These are phyloP conservation scores for Citrus hindsii DNA, from an alignment of 345 rosid genomes.

Conservation along the genomic window DNA sequence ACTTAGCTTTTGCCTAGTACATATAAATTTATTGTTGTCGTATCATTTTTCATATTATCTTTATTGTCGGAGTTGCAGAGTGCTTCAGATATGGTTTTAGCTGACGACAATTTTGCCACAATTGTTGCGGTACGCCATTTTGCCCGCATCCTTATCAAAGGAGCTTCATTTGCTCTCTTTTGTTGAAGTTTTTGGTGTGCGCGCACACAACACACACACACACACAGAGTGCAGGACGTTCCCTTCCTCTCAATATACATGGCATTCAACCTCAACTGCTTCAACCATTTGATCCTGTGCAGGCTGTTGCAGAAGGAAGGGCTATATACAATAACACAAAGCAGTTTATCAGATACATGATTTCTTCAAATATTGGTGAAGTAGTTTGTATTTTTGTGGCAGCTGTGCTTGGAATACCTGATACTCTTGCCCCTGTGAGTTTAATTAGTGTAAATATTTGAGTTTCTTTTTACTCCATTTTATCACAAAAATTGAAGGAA, in stretches of 20 bases:
- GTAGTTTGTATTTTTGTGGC: conserved; percentile 99
- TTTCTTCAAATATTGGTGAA: conserved; percentile 99
- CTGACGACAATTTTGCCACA: conserved; percentile 98
- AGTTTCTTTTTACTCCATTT: not conserved
- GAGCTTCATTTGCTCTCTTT: not conserved
- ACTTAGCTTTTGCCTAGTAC: not conserved
- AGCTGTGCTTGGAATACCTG: conserved; percentile 97
- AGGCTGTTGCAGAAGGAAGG: conserved; percentile 99
- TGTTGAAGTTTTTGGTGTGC: not conserved
- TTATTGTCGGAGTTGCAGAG: conserved; percentile 54
- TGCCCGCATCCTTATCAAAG: conserved; percentile 12
- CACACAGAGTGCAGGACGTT: not conserved
- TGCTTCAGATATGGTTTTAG: conserved; percentile 99
- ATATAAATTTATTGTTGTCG: not conserved
- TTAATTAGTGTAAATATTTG: conserved; percentile 17
- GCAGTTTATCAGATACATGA: conserved; percentile 99
- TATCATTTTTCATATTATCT: conserved; percentile 5
- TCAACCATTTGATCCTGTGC: conserved; percentile 26
- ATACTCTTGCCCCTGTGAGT: conserved; percentile 98
- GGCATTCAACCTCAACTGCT: conserved; percentile 11
- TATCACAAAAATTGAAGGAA: not conserved
- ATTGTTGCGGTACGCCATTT: conserved; percentile 77
- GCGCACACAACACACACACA: too few species aligned
- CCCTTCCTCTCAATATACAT: not conserved
- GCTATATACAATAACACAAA: conserved; percentile 98